Evolutionary conservation across 2,329 filamentous ascomycete species (phyloP), one percentile per base, ranked within the genome.

Genomic region (Colletotrichum sp.): DNA sequence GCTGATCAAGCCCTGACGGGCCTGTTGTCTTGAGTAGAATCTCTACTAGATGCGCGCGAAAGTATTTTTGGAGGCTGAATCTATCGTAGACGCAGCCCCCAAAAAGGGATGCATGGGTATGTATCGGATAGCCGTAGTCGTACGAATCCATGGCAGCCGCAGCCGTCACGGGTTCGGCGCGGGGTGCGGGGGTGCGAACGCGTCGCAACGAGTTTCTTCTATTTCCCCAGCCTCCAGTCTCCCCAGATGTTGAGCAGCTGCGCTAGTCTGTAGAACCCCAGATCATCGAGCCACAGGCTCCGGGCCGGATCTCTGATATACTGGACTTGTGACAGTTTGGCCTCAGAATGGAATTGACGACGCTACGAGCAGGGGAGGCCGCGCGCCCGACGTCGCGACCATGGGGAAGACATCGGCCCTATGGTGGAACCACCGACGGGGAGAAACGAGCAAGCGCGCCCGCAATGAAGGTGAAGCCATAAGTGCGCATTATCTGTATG

Each of bases 371-470:
- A 21, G n/a, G 44, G 44, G n/a, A 21, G 10, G 44, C n/a, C 3
- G 3, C 44, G 44, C 44, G 44, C n/a, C n/a, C n/a, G n/a, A 21
- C 9, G 44, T 52, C n/a, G 44, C 44, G 44, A 52, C 44, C n/a
- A 52, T n/a, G 44, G 44, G 44, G 44, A 59, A 72, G 69, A 72
- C 66, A 72, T 72, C 62, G 69, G 69, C 30, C 69, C 69, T 67
- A 67, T 57, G 32, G 69, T 72, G 62, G 69, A 49, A 67, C 69
- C 52, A 52, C 10, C 44, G 44, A 52, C 12, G n/a, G n/a, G n/a
- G n/a, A n/a, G 24, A 12, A 6, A 28, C 7, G 8, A 52, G 18
- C 49, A 26, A 21, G 32, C 34, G 62, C 44, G 30, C 69, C 28
- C 30, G 69, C 60, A 44, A 18, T 4, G 28, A 66, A 21, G 30